phyloP scores from a whole-genome alignment of 2,329 filamentous ascomycete species.

The Diplodia scrobiculata region DNA sequence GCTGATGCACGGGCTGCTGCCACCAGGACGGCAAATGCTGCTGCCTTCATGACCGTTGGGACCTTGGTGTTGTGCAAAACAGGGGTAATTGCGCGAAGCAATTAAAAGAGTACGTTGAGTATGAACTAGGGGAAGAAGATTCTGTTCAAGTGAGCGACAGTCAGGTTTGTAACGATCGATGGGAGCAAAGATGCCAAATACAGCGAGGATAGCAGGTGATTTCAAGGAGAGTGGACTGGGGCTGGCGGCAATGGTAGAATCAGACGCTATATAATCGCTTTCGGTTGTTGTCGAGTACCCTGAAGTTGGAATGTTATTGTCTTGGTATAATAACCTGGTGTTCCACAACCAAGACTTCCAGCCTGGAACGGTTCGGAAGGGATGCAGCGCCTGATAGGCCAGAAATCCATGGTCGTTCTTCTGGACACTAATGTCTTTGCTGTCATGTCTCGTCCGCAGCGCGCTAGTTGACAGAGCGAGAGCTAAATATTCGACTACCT shows the following conservation, averaged over 20 bases:
- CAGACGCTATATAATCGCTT: constrained; percentile 20
- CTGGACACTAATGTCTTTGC: not conserved
- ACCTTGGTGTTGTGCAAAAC: not conserved
- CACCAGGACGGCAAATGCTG: constrained; percentile 19
- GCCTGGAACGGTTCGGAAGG: not conserved
- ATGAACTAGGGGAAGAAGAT: not conserved
- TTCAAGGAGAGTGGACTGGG: constrained; percentile 19
- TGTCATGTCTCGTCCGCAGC: not conserved
- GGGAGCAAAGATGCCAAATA: not conserved
- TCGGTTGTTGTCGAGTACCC: constrained; percentile 14
- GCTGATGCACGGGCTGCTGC: constrained; percentile 12
- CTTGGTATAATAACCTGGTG: constrained; percentile 18
- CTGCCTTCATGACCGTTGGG: constrained; percentile 14
- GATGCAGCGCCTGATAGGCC: not conserved
- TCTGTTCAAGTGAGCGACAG: constrained; percentile 21
- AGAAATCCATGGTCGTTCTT: not conserved
- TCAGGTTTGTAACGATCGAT: not conserved
- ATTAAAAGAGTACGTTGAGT: not conserved
- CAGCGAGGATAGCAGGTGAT: not conserved
- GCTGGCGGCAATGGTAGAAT: not conserved
- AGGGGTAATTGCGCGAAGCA: not conserved
- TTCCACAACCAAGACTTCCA: constrained; percentile 14
- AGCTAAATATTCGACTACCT: not conserved
- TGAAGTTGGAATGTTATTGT: constrained; percentile 18
- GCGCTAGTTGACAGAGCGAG: not conserved